phyloP scores from a whole-genome alignment of 306 rosid genomes.

The Elaeagnus macrophylla region DNA sequence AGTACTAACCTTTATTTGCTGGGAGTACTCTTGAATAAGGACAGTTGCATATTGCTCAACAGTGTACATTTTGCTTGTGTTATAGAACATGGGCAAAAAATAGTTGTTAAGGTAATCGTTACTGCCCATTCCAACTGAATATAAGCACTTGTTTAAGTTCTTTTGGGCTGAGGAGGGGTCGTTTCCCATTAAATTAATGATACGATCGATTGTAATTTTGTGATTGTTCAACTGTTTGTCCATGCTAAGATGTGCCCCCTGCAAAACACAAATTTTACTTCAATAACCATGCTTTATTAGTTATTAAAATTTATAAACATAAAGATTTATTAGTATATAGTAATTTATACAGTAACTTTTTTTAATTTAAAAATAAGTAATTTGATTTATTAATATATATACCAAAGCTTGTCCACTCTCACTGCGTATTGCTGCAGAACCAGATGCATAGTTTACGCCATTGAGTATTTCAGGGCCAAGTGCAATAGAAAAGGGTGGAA shows the following conservation, averaged over 20 bases:
- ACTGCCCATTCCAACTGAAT: slow-evolving; percentile 41
- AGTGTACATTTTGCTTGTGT: slow-evolving; percentile 1
- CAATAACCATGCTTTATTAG: background rate
- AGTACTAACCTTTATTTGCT: slow-evolving; percentile 28
- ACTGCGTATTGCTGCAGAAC: slow-evolving; percentile 39
- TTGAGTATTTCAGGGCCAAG: slow-evolving; percentile 14
- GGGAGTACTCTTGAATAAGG: slow-evolving; percentile 24
- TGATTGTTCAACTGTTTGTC: slow-evolving; percentile 33
- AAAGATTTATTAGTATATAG: too few species aligned
- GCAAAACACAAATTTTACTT: background rate
- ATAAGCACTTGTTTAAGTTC: slow-evolving; percentile 47
- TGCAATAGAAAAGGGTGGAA: slow-evolving; percentile 38
- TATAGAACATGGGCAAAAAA: slow-evolving; percentile 28
- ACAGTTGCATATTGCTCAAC: slow-evolving; percentile 18
- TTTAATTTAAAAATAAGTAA: too few species aligned
- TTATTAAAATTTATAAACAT: background rate
- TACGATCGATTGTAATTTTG: slow-evolving; percentile 13
- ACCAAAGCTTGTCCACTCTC: slow-evolving; percentile 34
- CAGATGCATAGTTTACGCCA: slow-evolving; percentile 79
- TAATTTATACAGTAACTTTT: too few species aligned
- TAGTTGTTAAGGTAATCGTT: slow-evolving; percentile 68
- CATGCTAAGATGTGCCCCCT: slow-evolving; percentile 37
- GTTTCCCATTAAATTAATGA: slow-evolving; percentile 14
- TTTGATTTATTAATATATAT: background rate
- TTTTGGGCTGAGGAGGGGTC: background rate